Evolutionary conservation across 2,329 filamentous ascomycete genomes (phyloP).

Genomic region (Sclerotinia subarctica): DNA sequence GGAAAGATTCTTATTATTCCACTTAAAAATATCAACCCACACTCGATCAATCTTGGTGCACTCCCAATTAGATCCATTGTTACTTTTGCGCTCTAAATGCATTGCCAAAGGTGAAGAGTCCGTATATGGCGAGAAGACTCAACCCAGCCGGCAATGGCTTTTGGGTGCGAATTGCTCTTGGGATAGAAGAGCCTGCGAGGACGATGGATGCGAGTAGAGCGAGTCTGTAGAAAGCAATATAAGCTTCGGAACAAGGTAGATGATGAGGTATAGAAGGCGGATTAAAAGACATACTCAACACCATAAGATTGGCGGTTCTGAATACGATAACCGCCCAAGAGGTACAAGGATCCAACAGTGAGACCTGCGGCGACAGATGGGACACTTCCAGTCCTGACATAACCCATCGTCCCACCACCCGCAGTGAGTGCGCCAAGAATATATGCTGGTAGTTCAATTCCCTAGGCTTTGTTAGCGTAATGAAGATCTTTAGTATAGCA

Average conservation of each 20-base stretch:
- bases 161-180: conserved; percentile 74
- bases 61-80: conserved; percentile 35
- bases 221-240: conserved; percentile 42
- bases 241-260: background rate
- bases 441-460: conserved; percentile 64
- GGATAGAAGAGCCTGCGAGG: conserved; percentile 79
- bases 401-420: conserved; percentile 83
- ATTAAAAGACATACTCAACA: conserved; percentile 52
- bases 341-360: conserved; percentile 73
- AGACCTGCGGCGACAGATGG: conserved; percentile 84
- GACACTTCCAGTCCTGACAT: conserved; percentile 76
- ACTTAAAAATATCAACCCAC: background rate
- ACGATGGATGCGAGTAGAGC: conserved; percentile 85
- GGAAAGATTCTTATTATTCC: background rate
- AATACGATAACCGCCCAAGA: conserved; percentile 77
- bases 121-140: conserved; percentile 75
- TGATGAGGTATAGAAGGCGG: background rate
- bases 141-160: conserved; percentile 84
- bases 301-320: conserved; percentile 74
- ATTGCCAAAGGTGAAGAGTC: conserved; percentile 74
- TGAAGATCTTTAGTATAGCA: background rate
- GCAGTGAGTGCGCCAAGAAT: conserved; percentile 79
- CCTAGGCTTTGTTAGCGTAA: conserved; percentile 28
- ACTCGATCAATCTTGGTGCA: conserved; percentile 34
- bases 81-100: conserved; percentile 48